Conservation (phyloP, 2,329 filamentous ascomycete genomes). For the Pezicula rhizophila region DNA sequence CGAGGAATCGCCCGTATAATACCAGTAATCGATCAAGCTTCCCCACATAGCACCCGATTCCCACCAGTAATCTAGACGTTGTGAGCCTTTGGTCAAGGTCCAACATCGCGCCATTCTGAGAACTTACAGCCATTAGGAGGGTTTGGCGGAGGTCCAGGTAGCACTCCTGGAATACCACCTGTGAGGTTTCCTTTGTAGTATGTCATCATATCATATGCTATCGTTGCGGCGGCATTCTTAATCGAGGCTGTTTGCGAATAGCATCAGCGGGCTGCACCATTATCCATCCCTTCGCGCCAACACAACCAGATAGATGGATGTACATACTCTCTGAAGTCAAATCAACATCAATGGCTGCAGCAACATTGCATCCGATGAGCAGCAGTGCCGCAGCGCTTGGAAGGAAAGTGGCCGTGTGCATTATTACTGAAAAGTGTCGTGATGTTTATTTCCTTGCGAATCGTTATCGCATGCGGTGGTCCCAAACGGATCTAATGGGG, state of each 20-base stretch:
- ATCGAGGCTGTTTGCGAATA: conserved; percentile 36
- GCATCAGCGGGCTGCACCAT: conserved; percentile 24
- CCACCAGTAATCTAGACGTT: conserved; percentile 47
- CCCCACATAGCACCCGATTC: conserved; percentile 57
- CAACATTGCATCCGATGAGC: conserved; percentile 15
- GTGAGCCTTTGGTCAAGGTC: conserved; percentile 2
- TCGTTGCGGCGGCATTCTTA: conserved; percentile 23
- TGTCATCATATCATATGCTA: conserved; percentile 30
- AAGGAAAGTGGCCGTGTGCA: conserved; percentile 11
- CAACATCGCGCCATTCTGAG: neutral
- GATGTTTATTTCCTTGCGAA: neutral
- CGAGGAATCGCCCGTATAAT: conserved; percentile 50
- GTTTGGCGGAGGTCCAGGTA: conserved; percentile 37
- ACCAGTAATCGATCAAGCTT: conserved; percentile 56
- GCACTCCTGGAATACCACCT: conserved; percentile 40
- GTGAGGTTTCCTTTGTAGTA: conserved; percentile 35
- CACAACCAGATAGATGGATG: no score
- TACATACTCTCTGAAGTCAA: conserved; percentile 20
- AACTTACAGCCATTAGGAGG: conserved; percentile 25
- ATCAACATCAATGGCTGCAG: conserved; percentile 20
- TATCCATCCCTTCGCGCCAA: conserved; percentile 32
- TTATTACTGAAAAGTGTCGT: neutral
- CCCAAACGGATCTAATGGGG: neutral
- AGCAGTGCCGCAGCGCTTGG: conserved; percentile 15
- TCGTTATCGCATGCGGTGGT: neutral